Percentiles rank a stretch among this genome's conserved stretches.
Evolutionary conservation across 805 yeast genomes (phyloP).

Genomic region (Huiozyma naganishii): DNA sequence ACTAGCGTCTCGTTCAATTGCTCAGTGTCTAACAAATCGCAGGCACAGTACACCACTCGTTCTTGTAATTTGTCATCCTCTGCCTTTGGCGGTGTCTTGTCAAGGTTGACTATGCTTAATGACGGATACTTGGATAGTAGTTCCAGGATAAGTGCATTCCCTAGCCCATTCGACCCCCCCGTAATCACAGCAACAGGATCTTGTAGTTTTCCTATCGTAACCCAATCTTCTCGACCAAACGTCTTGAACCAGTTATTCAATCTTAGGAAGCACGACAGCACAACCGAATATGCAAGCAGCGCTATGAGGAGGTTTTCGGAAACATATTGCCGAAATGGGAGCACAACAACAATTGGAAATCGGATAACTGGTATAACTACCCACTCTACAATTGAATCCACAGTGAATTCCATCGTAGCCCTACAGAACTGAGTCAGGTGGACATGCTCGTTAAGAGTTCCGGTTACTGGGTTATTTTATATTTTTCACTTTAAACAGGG

Average conservation of each 20-base stretch:
- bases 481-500: no score
- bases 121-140: conserved; percentile 12
- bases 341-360: conserved; percentile 10
- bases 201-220: conserved; percentile 5
- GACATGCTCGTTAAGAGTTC: no score
- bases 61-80: conserved; percentile 1
- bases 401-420: no score
- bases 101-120: conserved; percentile 22
- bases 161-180: conserved; percentile 33
- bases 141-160: conserved; percentile 18
- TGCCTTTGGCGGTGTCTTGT: conserved; percentile 1
- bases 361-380: conserved; percentile 10
- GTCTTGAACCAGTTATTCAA: conserved; percentile 5
- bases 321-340: conserved; percentile 6
- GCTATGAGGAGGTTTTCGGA: background rate
- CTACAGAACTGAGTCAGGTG: no score
- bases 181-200: conserved; percentile 18
- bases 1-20: conserved; percentile 33
- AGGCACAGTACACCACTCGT: conserved; percentile 37
- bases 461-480: no score
- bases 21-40: conserved; percentile 53
- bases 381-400: no score
- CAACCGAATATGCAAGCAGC: conserved; percentile 5
- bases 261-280: conserved; percentile 3
- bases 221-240: conserved; percentile 1